These are phyloP conservation scores for Dictyostelium capitatum DNA, from an alignment of 78 protist genomes.

Conservation along the genomic window DNA sequence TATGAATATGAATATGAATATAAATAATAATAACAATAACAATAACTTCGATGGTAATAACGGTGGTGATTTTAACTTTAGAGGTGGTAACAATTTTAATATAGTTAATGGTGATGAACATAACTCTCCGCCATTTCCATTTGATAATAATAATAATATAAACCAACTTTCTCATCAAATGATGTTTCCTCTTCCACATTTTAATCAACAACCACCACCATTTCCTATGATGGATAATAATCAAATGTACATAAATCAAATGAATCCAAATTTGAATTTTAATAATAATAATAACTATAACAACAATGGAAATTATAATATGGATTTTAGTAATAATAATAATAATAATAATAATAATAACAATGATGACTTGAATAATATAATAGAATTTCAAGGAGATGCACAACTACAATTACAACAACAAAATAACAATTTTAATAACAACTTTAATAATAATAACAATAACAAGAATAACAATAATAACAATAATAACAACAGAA, in stretches of 20 bases:
- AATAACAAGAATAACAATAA: background rate
- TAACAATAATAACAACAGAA: background rate
- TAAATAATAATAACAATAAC: background rate
- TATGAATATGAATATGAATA: background rate
- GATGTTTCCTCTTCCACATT: background rate
- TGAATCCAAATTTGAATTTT: background rate
- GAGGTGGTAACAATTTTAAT: conserved; percentile 6
- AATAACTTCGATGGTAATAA: background rate
- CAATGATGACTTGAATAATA: background rate
- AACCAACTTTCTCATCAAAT: background rate
- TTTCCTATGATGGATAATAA: background rate
- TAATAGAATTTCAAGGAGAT: background rate
- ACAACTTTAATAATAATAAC: background rate
- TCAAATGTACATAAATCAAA: conserved; percentile 15
- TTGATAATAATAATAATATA: background rate
- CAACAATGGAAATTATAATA: background rate
- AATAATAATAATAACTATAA: background rate
- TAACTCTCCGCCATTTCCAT: background rate
- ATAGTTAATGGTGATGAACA: background rate
- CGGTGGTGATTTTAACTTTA: background rate
- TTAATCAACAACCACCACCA: conserved; percentile 17
- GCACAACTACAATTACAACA: too few relatives aligned
- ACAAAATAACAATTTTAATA: background rate
- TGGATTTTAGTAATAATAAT: background rate
- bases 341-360: background rate